These are phyloP conservation scores for barley (Hordeum vulgare) DNA, from an alignment of 176 grass and related monocot genomes.

Conservation along the genomic window DNA sequence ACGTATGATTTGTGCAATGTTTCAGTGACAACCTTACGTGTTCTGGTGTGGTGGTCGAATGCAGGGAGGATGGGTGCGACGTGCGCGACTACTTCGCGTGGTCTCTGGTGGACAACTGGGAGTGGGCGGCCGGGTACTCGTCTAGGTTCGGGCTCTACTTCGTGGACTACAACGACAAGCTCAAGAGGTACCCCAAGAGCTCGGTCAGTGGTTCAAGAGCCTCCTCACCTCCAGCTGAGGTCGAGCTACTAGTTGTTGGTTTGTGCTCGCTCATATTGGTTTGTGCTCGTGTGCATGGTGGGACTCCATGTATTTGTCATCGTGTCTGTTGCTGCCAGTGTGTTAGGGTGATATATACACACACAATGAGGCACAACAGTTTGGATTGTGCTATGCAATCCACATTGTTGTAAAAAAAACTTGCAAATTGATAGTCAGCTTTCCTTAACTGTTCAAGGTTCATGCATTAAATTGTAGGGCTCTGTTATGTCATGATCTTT, in stretches of 20 bases:
- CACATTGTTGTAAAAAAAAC: not conserved
- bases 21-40: not conserved
- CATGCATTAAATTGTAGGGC: not conserved
- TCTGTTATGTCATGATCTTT: not conserved
- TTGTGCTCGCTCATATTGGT: no score
- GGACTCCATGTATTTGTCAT: not conserved
- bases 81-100: constrained; percentile 89
- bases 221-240: constrained; percentile 40
- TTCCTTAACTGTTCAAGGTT: not conserved
- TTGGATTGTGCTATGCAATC: not conserved
- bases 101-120: constrained; percentile 98
- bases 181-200: constrained; percentile 88
- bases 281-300: not conserved
- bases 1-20: not conserved
- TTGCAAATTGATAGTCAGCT: not conserved
- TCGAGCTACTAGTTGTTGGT: not conserved
- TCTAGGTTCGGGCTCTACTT: constrained; percentile 88
- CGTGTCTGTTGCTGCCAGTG: not conserved
- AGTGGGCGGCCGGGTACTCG: constrained; percentile 80
- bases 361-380: no score
- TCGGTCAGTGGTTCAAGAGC: constrained; percentile 97
- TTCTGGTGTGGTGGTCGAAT: not conserved
- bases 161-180: constrained; percentile 77
- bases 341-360: not conserved
- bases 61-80: constrained; percentile 89